Percentiles rank a stretch among this genome's conserved stretches.
Evolutionary conservation across 2,329 filamentous ascomycete species (phyloP).

Genomic region (Botrytis byssoidea): DNA sequence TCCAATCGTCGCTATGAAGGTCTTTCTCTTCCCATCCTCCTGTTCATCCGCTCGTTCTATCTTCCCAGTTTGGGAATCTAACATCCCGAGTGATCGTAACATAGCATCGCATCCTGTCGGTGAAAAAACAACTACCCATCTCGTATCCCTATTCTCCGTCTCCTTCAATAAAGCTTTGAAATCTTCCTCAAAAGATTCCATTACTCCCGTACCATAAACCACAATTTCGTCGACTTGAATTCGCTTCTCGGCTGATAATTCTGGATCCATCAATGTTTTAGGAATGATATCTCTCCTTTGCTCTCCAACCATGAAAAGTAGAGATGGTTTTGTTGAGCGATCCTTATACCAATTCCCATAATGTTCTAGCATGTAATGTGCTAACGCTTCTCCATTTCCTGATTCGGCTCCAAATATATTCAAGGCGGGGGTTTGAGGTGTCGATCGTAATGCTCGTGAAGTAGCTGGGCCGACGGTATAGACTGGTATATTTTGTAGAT

Average conservation of each 20-base stretch:
- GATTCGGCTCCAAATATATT: conserved; percentile 75
- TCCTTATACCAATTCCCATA: conserved; percentile 58
- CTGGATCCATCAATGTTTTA: conserved; percentile 64
- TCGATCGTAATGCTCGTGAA: conserved; percentile 65
- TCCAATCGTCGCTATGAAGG: conserved; percentile 82
- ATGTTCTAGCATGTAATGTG: conserved; percentile 74
- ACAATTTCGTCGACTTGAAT: conserved; percentile 75
- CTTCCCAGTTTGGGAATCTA: conserved; percentile 49
- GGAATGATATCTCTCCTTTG: conserved; percentile 89
- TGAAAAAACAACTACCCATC: conserved; percentile 77
- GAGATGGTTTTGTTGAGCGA: conserved; percentile 50
- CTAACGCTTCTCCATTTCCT: conserved; percentile 80
- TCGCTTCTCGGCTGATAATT: conserved; percentile 48
- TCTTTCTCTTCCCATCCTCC: conserved; percentile 43
- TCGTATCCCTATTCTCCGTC: conserved; percentile 43
- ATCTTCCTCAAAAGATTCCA: conserved; percentile 71
- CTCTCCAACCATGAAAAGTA: conserved; percentile 89
- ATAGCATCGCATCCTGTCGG: conserved; percentile 63
- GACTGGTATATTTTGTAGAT: conserved; percentile 57
- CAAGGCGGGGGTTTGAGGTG: conserved; percentile 51
- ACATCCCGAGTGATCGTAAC: conserved; percentile 52
- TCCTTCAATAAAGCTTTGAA: conserved; percentile 55
- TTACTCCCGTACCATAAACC: conserved; percentile 83
- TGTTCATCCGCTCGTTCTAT: conserved; percentile 29
- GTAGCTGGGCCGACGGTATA: conserved; percentile 84